Conservation (phyloP, 2,329 filamentous ascomycete genomes). For the Didymella lethalis region DNA sequence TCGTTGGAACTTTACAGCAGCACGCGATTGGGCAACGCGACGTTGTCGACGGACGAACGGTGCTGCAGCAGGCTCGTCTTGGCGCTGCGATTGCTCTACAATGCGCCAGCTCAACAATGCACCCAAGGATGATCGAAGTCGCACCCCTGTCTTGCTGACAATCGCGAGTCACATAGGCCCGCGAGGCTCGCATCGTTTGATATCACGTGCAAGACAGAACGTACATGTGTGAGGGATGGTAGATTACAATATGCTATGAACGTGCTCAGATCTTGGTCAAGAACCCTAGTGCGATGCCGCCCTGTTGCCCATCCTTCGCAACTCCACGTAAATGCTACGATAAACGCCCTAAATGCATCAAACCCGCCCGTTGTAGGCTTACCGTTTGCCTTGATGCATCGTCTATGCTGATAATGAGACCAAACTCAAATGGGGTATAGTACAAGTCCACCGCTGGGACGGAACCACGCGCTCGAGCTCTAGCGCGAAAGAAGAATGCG, state of each 20-base stretch:
- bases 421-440: conserved; percentile 19
- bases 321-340: conserved; percentile 14
- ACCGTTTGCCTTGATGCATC: conserved; percentile 12
- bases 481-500: conserved; percentile 1
- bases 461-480: conserved; percentile 1
- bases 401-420: conserved; percentile 11
- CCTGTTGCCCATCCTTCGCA: neutral
- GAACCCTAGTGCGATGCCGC: neutral
- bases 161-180: neutral
- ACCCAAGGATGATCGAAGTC: conserved; percentile 9
- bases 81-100: conserved; percentile 15
- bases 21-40: conserved; percentile 2
- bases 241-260: conserved; percentile 22
- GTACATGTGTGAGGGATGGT: neutral
- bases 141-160: conserved; percentile 5
- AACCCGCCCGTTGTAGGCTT: neutral
- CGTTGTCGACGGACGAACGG: neutral
- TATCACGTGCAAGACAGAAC: neutral
- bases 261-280: conserved; percentile 1
- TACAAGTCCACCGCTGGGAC: conserved; percentile 1
- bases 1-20: neutral
- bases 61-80: conserved; percentile 4
- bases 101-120: conserved; percentile 24
- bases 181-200: neutral
- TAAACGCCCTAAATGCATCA: conserved; percentile 19